Conservation (phyloP, 2,329 filamentous ascomycete genomes). For the Neofusicoccum sp. region DNA sequence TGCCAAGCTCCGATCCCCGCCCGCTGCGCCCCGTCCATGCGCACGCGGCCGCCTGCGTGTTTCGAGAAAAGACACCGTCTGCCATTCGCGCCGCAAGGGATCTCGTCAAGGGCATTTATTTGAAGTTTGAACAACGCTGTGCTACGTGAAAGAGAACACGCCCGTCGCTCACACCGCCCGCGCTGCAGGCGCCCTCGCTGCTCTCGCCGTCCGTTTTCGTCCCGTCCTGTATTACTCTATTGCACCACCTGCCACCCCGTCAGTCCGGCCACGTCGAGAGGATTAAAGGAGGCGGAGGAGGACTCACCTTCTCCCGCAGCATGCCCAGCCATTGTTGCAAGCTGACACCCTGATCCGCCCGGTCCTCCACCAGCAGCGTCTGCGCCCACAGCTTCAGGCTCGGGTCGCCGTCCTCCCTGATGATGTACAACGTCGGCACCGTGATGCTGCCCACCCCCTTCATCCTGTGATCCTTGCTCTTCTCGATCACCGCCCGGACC, state of each 20-base stretch:
- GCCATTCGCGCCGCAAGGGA: constrained; percentile 6
- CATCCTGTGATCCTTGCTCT: constrained; percentile 82
- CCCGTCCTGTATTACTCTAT: constrained; percentile 24
- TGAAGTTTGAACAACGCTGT: constrained; percentile 18
- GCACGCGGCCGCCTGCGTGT: not conserved
- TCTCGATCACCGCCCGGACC: constrained; percentile 83
- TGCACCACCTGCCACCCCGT: constrained; percentile 32
- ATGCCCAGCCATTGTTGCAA: constrained; percentile 90
- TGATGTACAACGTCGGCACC: constrained; percentile 89
- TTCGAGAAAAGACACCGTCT: constrained; percentile 7
- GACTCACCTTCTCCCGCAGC: constrained; percentile 86
- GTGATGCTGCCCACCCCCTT: constrained; percentile 89
- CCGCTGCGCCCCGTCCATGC: not conserved
- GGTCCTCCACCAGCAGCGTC: constrained; percentile 90
- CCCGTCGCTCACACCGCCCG: constrained; percentile 1
- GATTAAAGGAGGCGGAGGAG: constrained; percentile 15
- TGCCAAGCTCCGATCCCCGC: not conserved
- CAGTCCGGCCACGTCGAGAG: constrained; percentile 17
- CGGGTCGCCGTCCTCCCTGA: constrained; percentile 93
- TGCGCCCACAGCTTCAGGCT: constrained; percentile 95
- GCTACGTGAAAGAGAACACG: constrained; percentile 12
- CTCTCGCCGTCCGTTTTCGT: constrained; percentile 4
- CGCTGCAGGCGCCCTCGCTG: constrained; percentile 11
- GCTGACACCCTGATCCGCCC: constrained; percentile 90
- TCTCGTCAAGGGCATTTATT: constrained; percentile 17